Conservation (phyloP, 2,329 filamentous ascomycete species). For the Scleromitrula shiraiana region DNA sequence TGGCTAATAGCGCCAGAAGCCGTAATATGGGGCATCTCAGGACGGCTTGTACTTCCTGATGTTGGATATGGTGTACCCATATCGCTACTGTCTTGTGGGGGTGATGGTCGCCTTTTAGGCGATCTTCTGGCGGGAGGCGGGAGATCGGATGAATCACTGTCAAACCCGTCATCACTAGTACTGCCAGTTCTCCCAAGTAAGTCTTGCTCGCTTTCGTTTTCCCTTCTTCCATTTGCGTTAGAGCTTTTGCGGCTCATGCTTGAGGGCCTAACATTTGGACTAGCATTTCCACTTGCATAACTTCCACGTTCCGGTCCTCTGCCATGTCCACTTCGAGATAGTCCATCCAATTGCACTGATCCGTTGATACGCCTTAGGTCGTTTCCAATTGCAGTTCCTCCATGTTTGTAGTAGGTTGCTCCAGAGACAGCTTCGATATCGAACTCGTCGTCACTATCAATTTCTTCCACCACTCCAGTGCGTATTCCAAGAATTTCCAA, state of each 20-base stretch:
- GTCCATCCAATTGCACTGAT: conserved; percentile 41
- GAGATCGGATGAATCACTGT: conserved; percentile 59
- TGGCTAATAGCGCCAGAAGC: conserved; percentile 67
- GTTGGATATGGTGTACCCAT: conserved; percentile 26
- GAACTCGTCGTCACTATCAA: conserved; percentile 97
- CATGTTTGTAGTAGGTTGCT: conserved; percentile 63
- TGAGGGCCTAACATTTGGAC: conserved; percentile 29
- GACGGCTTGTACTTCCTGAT: conserved; percentile 22
- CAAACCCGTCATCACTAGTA: conserved; percentile 47
- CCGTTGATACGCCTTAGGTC: conserved; percentile 53
- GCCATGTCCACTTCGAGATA: conserved; percentile 45
- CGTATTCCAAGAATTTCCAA: conserved; percentile 94
- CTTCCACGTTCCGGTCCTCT: conserved; percentile 24
- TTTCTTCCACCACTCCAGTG: conserved; percentile 92
- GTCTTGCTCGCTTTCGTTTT: conserved; percentile 46
- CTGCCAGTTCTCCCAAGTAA: conserved; percentile 36
- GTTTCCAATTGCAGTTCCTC: conserved; percentile 66
- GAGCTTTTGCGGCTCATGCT: conserved; percentile 48
- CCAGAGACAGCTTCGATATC: conserved; percentile 58
- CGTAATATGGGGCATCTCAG: conserved; percentile 44
- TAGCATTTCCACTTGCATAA: conserved; percentile 33
- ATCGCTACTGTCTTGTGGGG: conserved; percentile 9
- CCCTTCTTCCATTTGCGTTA: conserved; percentile 27
- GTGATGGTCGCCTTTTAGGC: conserved; percentile 13
- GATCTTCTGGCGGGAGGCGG: conserved; percentile 46